Evolutionary conservation across 116 monocot species (phyloP).

Genomic region (Papilionanthe hybrid): DNA sequence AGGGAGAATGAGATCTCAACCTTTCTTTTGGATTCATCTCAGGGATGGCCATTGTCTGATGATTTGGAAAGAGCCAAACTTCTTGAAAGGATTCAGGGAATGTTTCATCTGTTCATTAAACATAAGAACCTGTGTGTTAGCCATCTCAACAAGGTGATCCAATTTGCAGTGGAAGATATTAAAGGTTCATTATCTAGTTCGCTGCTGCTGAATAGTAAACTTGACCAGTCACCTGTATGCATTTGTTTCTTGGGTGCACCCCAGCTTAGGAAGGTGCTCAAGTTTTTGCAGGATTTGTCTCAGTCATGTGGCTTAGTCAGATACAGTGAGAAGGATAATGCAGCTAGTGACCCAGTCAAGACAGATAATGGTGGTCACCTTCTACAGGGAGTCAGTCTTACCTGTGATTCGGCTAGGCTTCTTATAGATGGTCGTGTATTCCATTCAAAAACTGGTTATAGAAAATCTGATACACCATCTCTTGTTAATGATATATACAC

Average conservation of each 20-base stretch:
- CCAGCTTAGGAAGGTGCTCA: constrained; percentile 62
- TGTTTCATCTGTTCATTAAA: constrained; percentile 55
- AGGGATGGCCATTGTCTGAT: constrained; percentile 69
- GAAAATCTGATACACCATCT: constrained; percentile 12
- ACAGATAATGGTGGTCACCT: constrained; percentile 15
- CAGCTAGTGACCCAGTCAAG: constrained; percentile 27
- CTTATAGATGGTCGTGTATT: constrained; percentile 36
- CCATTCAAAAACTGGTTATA: constrained; percentile 15
- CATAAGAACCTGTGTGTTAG: constrained; percentile 61
- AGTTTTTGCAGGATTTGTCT: constrained; percentile 81
- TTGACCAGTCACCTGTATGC: constrained; percentile 61
- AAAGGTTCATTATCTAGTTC: constrained; percentile 47
- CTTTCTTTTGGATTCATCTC: constrained; percentile 12
- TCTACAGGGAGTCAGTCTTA: constrained; percentile 36
- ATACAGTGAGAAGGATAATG: constrained; percentile 43
- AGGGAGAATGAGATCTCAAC: constrained; percentile 9
- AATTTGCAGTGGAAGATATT: constrained; percentile 66
- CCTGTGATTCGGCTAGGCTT: constrained; percentile 37
- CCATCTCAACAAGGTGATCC: constrained; percentile 72
- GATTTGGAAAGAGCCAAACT: constrained; percentile 65
- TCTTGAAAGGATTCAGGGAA: constrained; percentile 68
- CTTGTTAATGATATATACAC: constrained; percentile 16
- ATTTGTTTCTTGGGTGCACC: constrained; percentile 63
- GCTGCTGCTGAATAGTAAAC: constrained; percentile 33
- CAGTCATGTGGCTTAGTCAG: constrained; percentile 65